Base-by-base conservation (phyloP, 2,329 filamentous ascomycete species). In the Cercospora berteroae region DNA sequence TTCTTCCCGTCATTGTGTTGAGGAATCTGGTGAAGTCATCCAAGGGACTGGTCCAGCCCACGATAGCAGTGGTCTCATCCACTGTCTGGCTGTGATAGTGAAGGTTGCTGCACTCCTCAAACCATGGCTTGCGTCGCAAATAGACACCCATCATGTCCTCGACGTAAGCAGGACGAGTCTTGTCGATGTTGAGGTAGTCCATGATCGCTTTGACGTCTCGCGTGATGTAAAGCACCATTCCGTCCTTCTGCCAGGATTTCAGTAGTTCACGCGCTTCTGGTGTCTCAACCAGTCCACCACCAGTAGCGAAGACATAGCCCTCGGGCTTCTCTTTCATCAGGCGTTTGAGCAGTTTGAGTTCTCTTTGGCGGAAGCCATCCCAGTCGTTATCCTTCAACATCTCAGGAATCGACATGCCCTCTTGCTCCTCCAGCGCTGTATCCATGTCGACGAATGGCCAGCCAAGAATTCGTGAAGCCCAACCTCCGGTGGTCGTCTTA, bases 121-220 rank as follows among this genome's bases (percentile, higher is more conserved):
- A 98, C 89, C 92, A 97, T 3, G 90, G 90, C 78, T 93, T 95
- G 42, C 95, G 89, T 63, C 94, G 90, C 66, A 92, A 83, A 84
- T 96, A 99, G 2, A 99, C 94, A 9, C 88, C 89, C 81, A 93
- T 90, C 83, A 97, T 96, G 75, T 98, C 90, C 73, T 95, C 93
- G 5, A 93, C 89, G 77, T 97, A 98, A 8, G 94, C 94, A 27
- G 95, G 95, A 6, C 95, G 88, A 23, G 91, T 93, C 82, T 96
- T 93, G 81, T 99, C 95, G 56, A 90, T 87, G 74, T 91, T 88
- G 36, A 99, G 85, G 80, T 95, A 99, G 67, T 93, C 88, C 78
- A 99, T 91, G 58, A 98, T 90, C 74, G 94, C 87, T 59, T 92
- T 89, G 58, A 95, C 94, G 75, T 97, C 89, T 39, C 95, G 89